Percentiles rank a stretch among this genome's conserved stretches.
phyloP scores from a whole-genome alignment of 768 basidiomycete genomes.

The Cyathus striatus region DNA sequence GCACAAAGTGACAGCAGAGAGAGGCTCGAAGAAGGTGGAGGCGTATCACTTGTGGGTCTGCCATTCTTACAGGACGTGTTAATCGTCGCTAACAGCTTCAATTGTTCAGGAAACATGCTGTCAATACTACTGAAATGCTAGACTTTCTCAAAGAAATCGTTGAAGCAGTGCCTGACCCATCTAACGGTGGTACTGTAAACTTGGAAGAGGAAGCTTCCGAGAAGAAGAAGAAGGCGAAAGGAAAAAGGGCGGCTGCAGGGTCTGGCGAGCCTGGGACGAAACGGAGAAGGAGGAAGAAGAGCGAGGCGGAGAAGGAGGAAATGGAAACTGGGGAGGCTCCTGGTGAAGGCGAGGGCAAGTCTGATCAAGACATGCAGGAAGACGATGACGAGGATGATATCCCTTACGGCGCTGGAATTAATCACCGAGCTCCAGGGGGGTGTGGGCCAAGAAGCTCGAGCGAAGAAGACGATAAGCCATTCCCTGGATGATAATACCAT shows the following conservation, averaged over 20 bases:
- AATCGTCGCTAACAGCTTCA: not conserved
- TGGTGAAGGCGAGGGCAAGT: constrained; percentile 17
- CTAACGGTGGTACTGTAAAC: constrained; percentile 75
- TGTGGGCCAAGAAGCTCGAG: constrained; percentile 29
- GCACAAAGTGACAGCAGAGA: constrained; percentile 68
- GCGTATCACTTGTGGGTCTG: constrained; percentile 89
- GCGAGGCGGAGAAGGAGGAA: constrained; percentile 25
- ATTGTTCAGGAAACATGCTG: constrained; percentile 79
- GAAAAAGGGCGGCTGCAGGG: constrained; percentile 33
- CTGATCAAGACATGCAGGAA: constrained; percentile 28
- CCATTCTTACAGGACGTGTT: constrained; percentile 1
- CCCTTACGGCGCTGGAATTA: constrained; percentile 11
- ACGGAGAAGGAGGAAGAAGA: constrained; percentile 47
- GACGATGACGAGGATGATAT: constrained; percentile 22
- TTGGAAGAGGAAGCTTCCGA: constrained; percentile 57
- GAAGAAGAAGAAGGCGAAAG: constrained; percentile 56
- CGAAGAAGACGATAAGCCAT: constrained; percentile 38
- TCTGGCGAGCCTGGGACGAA: constrained; percentile 33
- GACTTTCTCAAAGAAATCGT: constrained; percentile 96
- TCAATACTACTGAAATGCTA: constrained; percentile 81
- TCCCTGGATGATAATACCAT: constrained; percentile 14
- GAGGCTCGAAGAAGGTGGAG: constrained; percentile 86
- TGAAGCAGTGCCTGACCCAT: constrained; percentile 80
- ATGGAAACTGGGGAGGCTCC: constrained; percentile 27
- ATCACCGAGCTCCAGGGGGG: too few species aligned